phyloP scores from a whole-genome alignment of 257 asterid species.

The Orobanche coerulescens region DNA sequence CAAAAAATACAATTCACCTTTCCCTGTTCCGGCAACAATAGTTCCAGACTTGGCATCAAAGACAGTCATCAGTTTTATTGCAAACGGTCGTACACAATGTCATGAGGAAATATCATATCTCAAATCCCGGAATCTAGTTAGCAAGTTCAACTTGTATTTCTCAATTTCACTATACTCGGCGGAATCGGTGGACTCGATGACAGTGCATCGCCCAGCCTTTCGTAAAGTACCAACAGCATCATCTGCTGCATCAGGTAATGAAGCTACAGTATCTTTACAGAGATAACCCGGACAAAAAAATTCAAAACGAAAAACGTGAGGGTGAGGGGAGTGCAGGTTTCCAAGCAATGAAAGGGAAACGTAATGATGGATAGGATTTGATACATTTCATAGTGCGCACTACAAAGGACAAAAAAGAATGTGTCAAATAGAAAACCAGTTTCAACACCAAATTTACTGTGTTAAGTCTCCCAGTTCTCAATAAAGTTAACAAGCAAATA shows the following conservation, averaged over 20 bases:
- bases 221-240: slow-evolving; percentile 52
- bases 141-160: slow-evolving; percentile 44
- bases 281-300: neutral
- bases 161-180: slow-evolving; percentile 45
- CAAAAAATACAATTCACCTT: too few species aligned
- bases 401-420: too few species aligned
- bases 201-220: slow-evolving; percentile 57
- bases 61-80: too few species aligned
- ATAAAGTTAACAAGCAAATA: neutral
- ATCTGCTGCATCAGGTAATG: slow-evolving; percentile 31
- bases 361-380: neutral
- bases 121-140: slow-evolving; percentile 40
- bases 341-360: too few species aligned
- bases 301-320: neutral
- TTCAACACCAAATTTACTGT: neutral
- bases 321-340: too few species aligned
- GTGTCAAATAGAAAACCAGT: too few species aligned
- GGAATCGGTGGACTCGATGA: slow-evolving; percentile 44
- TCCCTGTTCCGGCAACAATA: too few species aligned
- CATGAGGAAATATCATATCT: slow-evolving; percentile 26
- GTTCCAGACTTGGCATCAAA: too few species aligned
- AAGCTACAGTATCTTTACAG: neutral
- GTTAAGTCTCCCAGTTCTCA: neutral
- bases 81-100: neutral
- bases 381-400: neutral